Conservation (phyloP, 148 eudicot genomes). For the Rheum nobile region DNA sequence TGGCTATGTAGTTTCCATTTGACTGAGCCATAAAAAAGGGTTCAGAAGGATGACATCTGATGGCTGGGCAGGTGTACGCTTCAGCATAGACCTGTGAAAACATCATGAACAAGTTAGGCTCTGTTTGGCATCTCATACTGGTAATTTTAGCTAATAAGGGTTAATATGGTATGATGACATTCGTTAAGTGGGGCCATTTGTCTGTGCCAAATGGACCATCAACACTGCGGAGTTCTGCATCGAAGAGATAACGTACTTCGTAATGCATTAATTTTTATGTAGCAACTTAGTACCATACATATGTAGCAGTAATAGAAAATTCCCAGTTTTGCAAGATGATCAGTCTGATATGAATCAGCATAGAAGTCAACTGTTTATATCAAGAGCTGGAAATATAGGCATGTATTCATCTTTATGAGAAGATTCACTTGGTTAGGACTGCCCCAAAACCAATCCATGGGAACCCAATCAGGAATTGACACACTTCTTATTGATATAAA, state of each 20-base stretch:
- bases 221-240: too few species aligned
- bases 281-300: not conserved
- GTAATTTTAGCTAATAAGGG: too few species aligned
- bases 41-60: conserved; percentile 59
- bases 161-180: too few species aligned
- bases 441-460: not conserved
- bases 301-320: not conserved
- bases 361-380: not conserved
- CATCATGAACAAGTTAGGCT: not conserved
- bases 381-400: not conserved
- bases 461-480: not conserved
- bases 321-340: not conserved
- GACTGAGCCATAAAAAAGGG: conserved; percentile 77
- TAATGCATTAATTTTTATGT: too few species aligned
- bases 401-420: not conserved
- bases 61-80: conserved; percentile 73
- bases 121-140: not conserved
- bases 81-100: conserved; percentile 47
- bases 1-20: conserved; percentile 86
- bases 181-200: too few species aligned
- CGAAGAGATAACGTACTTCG: too few species aligned
- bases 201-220: too few species aligned
- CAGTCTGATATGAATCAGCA: not conserved
- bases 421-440: not conserved
- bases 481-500: not conserved